A percentile compares a stretch with the other conserved stretches of the same genome.
These are phyloP conservation scores for Begonia loranthoides DNA, from an alignment of 306 rosid genomes.

Conservation along the genomic window DNA sequence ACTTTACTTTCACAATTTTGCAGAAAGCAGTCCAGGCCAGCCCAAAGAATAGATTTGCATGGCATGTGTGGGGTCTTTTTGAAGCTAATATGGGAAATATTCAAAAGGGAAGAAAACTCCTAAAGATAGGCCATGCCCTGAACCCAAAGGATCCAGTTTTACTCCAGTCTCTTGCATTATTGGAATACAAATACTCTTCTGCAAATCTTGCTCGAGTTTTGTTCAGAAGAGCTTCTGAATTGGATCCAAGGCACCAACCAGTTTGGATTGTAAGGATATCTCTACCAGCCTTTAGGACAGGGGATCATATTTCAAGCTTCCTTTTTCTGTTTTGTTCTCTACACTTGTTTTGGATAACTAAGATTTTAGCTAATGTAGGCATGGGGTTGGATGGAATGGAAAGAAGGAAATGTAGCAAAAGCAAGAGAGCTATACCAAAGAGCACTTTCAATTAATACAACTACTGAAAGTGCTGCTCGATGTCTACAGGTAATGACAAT, in stretches of 20 bases:
- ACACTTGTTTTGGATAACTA: not conserved
- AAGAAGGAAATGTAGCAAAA: constrained; percentile 67
- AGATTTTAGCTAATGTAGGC: constrained; percentile 46
- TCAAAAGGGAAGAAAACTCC: constrained; percentile 63
- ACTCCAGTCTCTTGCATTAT: constrained; percentile 86
- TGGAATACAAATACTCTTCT: constrained; percentile 72
- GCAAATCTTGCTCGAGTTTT: constrained; percentile 73
- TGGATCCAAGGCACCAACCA: constrained; percentile 92
- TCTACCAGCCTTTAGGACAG: too few relatives aligned
- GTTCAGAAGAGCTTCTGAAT: constrained; percentile 74
- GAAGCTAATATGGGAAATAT: constrained; percentile 69
- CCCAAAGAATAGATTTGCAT: constrained; percentile 88
- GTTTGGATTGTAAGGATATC: constrained; percentile 76
- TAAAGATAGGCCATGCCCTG: constrained; percentile 74
- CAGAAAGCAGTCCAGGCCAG: constrained; percentile 88
- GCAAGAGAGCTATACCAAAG: constrained; percentile 77
- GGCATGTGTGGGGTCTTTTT: constrained; percentile 98
- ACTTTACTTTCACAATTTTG: constrained; percentile 9
- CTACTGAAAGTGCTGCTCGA: constrained; percentile 82
- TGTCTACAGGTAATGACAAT: constrained; percentile 74
- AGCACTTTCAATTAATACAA: constrained; percentile 41
- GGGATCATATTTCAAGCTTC: not conserved
- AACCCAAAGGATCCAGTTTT: constrained; percentile 94
- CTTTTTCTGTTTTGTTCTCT: not conserved
- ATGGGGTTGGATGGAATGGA: constrained; percentile 99